Evolutionary conservation across 495 filamentous ascomycete species (phyloP), one percentile per base, ranked within the genome.

Genomic region (Xylaria flabelliformis): DNA sequence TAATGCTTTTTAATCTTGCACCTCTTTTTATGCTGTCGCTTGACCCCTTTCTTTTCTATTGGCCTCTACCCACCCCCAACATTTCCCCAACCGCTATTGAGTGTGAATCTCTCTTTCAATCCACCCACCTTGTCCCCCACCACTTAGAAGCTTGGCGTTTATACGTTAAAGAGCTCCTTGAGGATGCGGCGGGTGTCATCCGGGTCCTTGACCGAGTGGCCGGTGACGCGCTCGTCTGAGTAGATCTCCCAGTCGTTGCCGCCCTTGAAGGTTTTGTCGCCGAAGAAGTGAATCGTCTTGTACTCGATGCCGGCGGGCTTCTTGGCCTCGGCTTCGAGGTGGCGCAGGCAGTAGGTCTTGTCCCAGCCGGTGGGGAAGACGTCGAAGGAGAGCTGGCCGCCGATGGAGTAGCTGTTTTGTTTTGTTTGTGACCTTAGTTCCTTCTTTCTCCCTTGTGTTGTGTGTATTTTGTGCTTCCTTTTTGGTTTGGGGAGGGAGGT

Each of bases 201-300:
- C 15, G 96, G 95, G 61, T 85, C 87, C 63, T 85, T 87, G 63
- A 98, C 96, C 21, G 88, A 82, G 81, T 99, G 96, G 8, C 96
- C 96, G 63, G 92, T 89, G 15, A 93, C 95, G 72, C 95, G 85
- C 56, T 85, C 76, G 80, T 99, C 96, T 62, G 81, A 78, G 80
- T 90, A 98, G 76, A 99, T 97, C 86, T 99, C 96, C 74, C 90
- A 94, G 80, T 99, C 96, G 79, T 98, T 99, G 56, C 96, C 96
- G 69, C 96, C 95, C 75, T 89, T 80, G 75, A 86, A 88, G 34
- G 92, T 92, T 88, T 98, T 99, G 84, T 99, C 96, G 58, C 96
- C 96, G 80, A 98, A 98, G 89, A 98, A 99, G 85, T 98, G 96
- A 77, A 98, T 91, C 32, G 90, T 94, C 67, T 87, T 92, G 82